These are phyloP conservation scores for Seminavis robusta DNA, from an alignment of 108 stramenopile species.

Conservation along the genomic window DNA sequence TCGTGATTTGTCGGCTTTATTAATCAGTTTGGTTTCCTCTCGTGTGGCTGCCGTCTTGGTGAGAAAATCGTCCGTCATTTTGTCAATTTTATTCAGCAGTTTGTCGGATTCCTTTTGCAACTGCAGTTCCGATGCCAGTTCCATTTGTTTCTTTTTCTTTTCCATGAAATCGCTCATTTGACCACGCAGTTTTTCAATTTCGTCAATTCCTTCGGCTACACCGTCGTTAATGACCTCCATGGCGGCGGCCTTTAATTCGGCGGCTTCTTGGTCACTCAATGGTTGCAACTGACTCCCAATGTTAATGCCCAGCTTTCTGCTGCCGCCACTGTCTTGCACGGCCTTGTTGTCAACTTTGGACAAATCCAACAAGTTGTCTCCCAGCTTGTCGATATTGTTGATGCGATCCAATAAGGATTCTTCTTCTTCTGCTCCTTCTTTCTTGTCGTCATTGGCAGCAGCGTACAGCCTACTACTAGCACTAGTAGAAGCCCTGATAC, in stretches of 20 bases:
- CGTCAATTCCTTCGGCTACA: slow-evolving; percentile 51
- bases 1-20: slow-evolving; percentile 45
- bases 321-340: background rate
- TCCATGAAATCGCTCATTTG: slow-evolving; percentile 38
- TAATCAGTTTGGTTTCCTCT: slow-evolving; percentile 42
- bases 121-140: slow-evolving; percentile 31
- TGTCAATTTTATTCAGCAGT: slow-evolving; percentile 68
- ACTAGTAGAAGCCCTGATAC: no score
- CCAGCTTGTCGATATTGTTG: no score
- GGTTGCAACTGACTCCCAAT: slow-evolving; percentile 26
- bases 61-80: slow-evolving; percentile 51
- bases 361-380: no score
- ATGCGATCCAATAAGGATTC: no score
- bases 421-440: no score
- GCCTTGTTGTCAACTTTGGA: background rate
- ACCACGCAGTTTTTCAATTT: slow-evolving; percentile 47
- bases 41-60: slow-evolving; percentile 18
- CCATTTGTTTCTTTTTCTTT: slow-evolving; percentile 29
- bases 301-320: slow-evolving; percentile 40
- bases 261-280: slow-evolving; percentile 41
- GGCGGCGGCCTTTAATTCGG: slow-evolving; percentile 46
- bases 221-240: slow-evolving; percentile 41
- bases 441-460: no score
- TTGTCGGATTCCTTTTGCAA: slow-evolving; percentile 35
- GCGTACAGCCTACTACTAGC: no score